Conservation (phyloP, 768 basidiomycete species). For the Amylocystis lapponica region DNA sequence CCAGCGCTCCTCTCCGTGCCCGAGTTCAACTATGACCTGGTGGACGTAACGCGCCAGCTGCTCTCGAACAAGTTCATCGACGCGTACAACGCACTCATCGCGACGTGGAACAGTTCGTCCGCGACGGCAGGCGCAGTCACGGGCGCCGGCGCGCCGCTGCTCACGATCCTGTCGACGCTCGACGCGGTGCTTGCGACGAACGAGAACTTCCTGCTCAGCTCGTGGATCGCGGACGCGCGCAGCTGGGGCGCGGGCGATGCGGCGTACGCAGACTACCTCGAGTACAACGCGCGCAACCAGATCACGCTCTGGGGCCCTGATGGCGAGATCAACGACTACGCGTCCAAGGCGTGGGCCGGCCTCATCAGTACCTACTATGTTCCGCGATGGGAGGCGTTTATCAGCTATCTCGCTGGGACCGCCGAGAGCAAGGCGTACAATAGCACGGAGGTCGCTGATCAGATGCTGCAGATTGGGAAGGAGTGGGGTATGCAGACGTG, state of each 20-base stretch:
- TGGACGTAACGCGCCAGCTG: conserved; percentile 34
- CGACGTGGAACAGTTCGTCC: conserved; percentile 20
- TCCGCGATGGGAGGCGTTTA: conserved; percentile 30
- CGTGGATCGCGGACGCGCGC: conserved; percentile 31
- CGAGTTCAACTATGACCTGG: conserved; percentile 35
- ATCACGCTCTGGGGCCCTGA: conserved; percentile 39
- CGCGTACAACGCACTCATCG: conserved; percentile 26
- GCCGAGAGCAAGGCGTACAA: conserved; percentile 27
- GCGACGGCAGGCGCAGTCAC: conserved; percentile 17
- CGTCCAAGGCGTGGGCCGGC: conserved; percentile 39
- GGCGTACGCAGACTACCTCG: conserved; percentile 30
- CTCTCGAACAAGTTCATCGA: conserved; percentile 34
- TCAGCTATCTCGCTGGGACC: conserved; percentile 24
- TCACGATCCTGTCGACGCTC: conserved; percentile 27
- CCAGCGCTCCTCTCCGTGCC: conserved; percentile 17
- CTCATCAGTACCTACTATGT: conserved; percentile 33
- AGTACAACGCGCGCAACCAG: conserved; percentile 36
- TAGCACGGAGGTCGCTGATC: conserved; percentile 13
- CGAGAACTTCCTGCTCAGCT: conserved; percentile 27
- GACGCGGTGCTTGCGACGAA: conserved; percentile 30
- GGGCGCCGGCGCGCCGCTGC: conserved; percentile 22
- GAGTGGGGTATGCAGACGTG: conserved; percentile 23
- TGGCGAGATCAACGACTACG: conserved; percentile 38
- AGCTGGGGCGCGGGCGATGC: conserved; percentile 24
- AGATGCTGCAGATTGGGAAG: conserved; percentile 30